These are phyloP conservation scores for Candida glucosophila DNA, from an alignment of 1,139 yeast species.

Conservation along the genomic window DNA sequence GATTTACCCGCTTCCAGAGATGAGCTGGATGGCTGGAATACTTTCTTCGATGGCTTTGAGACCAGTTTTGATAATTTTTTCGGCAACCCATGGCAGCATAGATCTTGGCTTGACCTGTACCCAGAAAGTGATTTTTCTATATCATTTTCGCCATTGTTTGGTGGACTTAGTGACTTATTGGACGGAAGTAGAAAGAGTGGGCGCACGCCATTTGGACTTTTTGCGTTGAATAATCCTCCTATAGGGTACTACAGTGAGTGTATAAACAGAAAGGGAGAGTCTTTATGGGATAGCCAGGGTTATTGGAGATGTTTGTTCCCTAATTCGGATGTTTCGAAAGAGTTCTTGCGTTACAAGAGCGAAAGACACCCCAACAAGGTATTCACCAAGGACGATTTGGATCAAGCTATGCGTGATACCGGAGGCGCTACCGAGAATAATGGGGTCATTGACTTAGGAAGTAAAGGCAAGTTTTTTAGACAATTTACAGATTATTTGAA, in stretches of 20 bases:
- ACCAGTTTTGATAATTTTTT: no score
- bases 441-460: constrained; percentile 28
- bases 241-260: constrained; percentile 55
- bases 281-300: constrained; percentile 75
- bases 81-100: no score
- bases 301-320: constrained; percentile 88
- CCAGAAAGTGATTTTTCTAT: no score
- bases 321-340: constrained; percentile 32
- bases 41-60: constrained; percentile 3
- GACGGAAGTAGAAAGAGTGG: constrained; percentile 9
- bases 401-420: constrained; percentile 12
- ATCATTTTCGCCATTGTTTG: constrained; percentile 1
- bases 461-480: constrained; percentile 39
- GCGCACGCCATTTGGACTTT: constrained; percentile 37
- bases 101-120: no score
- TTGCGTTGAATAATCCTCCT: constrained; percentile 57
- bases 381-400: constrained; percentile 45
- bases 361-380: constrained; percentile 19
- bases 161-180: constrained; percentile 6
- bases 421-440: constrained; percentile 7
- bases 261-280: constrained; percentile 50
- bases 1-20: constrained; percentile 3
- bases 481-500: constrained; percentile 57
- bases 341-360: constrained; percentile 21
- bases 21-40: constrained; percentile 3